Percentiles rank a stretch among this genome's conserved stretches.
These are phyloP conservation scores for Nakaseomyces kungkrabaensis DNA, from an alignment of 1,139 yeast species.

Conservation along the genomic window DNA sequence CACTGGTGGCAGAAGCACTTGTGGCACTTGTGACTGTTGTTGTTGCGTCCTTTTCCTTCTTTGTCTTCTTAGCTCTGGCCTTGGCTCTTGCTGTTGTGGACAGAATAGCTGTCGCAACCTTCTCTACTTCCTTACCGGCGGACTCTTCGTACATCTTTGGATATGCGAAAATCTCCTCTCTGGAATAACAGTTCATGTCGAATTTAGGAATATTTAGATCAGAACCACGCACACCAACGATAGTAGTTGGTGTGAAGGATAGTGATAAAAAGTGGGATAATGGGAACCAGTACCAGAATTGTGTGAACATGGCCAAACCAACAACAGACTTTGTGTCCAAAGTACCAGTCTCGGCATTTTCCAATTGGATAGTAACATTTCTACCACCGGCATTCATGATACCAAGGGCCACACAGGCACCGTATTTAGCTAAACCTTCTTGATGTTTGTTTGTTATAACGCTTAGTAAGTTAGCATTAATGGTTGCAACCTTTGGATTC, in stretches of 20 bases:
- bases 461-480: conserved; percentile 64
- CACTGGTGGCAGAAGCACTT: background rate
- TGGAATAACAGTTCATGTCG: conserved; percentile 70
- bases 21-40: background rate
- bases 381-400: conserved; percentile 98
- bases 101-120: conserved; percentile 83
- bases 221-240: conserved; percentile 68
- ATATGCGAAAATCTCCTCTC: conserved; percentile 71
- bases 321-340: conserved; percentile 85
- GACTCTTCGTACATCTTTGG: conserved; percentile 83
- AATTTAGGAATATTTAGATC: conserved; percentile 85
- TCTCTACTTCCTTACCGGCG: conserved; percentile 77
- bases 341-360: conserved; percentile 84
- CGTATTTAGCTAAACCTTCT: conserved; percentile 94
- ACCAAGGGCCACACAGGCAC: conserved; percentile 96
- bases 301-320: conserved; percentile 81
- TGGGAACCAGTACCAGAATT: conserved; percentile 99
- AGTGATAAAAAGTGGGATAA: conserved; percentile 84
- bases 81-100: conserved; percentile 90
- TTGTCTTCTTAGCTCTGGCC: conserved; percentile 76
- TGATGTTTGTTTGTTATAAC: conserved; percentile 82
- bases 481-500: conserved; percentile 67
- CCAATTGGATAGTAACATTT: conserved; percentile 88
- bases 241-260: conserved; percentile 86
- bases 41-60: conserved; percentile 38